Evolutionary conservation across 225 moss, liverwort and hornwort genomes (phyloP).

Genomic region (Thuidium tamariscinum): DNA sequence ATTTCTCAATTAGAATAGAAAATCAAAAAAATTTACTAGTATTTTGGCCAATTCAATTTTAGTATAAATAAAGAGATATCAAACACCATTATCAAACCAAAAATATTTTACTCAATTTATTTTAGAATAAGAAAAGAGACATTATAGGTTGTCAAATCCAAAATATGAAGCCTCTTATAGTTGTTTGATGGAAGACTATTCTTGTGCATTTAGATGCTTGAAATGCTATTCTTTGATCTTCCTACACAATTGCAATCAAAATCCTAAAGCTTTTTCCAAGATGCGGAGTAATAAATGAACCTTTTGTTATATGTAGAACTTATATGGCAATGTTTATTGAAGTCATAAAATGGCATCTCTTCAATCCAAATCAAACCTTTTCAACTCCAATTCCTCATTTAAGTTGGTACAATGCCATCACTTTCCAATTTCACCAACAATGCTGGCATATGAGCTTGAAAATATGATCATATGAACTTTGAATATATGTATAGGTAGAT

Average conservation of each 20-base stretch:
- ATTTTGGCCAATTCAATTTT: neutral
- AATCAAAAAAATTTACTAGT: neutral
- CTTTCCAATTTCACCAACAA: neutral
- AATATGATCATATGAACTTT: too few species aligned
- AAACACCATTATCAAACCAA: neutral
- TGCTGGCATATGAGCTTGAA: too few species aligned
- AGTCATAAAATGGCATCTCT: neutral
- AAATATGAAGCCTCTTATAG: fast-evolving
- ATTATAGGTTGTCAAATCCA: neutral
- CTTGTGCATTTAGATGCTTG: neutral
- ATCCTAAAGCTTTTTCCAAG: neutral
- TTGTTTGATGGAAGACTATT: fast-evolving
- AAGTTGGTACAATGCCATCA: neutral
- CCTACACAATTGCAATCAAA: neutral
- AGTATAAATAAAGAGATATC: neutral
- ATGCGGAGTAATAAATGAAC: neutral
- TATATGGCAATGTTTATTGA: fast-evolving
- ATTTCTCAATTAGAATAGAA: neutral
- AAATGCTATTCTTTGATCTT: neutral
- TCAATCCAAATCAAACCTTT: neutral
- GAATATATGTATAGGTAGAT: too few species aligned
- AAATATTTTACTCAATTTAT: too few species aligned
- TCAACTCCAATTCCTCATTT: neutral
- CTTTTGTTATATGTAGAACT: neutral
- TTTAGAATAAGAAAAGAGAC: neutral